Evolutionary conservation across 805 yeast species (phyloP).

Genomic region (Yarrowia osloensis): DNA sequence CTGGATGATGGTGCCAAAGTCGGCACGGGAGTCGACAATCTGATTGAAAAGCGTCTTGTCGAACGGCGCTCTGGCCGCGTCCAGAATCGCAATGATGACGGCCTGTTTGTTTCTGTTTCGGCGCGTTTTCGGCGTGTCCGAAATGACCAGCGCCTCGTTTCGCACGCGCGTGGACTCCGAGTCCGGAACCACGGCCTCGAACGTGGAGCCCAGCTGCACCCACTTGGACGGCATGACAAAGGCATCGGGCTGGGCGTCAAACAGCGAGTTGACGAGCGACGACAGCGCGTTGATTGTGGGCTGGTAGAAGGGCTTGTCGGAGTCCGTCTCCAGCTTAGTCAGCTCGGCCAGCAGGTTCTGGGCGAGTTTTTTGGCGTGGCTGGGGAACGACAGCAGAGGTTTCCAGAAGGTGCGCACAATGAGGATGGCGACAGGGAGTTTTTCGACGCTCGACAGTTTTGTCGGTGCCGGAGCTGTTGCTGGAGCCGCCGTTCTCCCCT

Average conservation of each 20-base stretch:
- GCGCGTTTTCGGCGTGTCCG: constrained; percentile 35
- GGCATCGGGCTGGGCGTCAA: constrained; percentile 38
- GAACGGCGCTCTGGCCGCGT: background rate
- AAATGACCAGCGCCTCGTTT: constrained; percentile 36
- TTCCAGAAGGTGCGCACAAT: constrained; percentile 71
- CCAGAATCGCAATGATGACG: background rate
- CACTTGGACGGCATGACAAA: constrained; percentile 43
- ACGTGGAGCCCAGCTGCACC: constrained; percentile 38
- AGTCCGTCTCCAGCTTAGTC: background rate
- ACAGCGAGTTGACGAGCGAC: constrained; percentile 35
- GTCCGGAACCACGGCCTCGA: constrained; percentile 34
- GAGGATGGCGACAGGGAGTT: constrained; percentile 53
- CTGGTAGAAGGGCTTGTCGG: background rate
- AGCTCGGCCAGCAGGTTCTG: constrained; percentile 43
- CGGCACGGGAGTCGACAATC: constrained; percentile 23
- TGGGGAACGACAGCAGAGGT: constrained; percentile 56
- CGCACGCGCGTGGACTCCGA: constrained; percentile 35
- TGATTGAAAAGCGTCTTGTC: constrained; percentile 4
- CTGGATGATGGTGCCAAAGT: constrained; percentile 33
- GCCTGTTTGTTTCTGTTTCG: constrained; percentile 33
- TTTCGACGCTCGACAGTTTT: constrained; percentile 39
- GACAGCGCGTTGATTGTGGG: constrained; percentile 35
- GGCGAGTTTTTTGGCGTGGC: constrained; percentile 63
- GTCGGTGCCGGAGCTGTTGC: background rate
- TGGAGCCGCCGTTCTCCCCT: constrained; percentile 31